Percentiles rank a stretch among this genome's conserved stretches.
Conservation (phyloP, 768 basidiomycete genomes). For the Boletus sensibilis region DNA sequence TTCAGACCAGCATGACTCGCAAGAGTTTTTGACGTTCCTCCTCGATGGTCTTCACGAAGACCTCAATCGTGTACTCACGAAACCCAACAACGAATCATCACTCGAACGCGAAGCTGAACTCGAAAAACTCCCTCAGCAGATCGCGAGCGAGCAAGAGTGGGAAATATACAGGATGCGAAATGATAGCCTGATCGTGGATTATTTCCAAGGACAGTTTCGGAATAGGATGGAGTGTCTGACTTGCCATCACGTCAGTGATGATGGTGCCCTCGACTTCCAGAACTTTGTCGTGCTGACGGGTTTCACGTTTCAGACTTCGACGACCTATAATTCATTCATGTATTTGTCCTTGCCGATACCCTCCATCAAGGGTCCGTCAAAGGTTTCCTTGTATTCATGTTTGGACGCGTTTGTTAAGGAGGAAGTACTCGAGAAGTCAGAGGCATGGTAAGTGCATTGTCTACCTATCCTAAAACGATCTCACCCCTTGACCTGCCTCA, state of each 20-base stretch:
- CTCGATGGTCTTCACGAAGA: slow-evolving; percentile 92
- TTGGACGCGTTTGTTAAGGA: slow-evolving; percentile 88
- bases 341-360: slow-evolving; percentile 92
- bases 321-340: slow-evolving; percentile 96
- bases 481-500: slow-evolving; percentile 30
- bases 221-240: slow-evolving; percentile 87
- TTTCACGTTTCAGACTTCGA: slow-evolving; percentile 70
- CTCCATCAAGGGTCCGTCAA: slow-evolving; percentile 49
- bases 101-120: slow-evolving; percentile 85
- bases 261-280: background rate
- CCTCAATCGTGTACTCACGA: slow-evolving; percentile 77
- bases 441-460: slow-evolving; percentile 73
- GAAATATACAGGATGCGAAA: slow-evolving; percentile 83
- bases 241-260: slow-evolving; percentile 69
- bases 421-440: slow-evolving; percentile 87
- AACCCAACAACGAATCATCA: slow-evolving; percentile 60
- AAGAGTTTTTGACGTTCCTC: slow-evolving; percentile 93
- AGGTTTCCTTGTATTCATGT: slow-evolving; percentile 74
- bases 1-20: slow-evolving; percentile 93
- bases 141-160: slow-evolving; percentile 95
- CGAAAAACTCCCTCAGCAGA: slow-evolving; percentile 79
- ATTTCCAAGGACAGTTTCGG: slow-evolving; percentile 96
- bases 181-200: slow-evolving; percentile 93
- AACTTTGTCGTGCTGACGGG: slow-evolving; percentile 12
- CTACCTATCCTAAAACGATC: background rate